Base-by-base conservation (phyloP, 176 grass and related monocot species). In the Aechmea fasciata region DNA sequence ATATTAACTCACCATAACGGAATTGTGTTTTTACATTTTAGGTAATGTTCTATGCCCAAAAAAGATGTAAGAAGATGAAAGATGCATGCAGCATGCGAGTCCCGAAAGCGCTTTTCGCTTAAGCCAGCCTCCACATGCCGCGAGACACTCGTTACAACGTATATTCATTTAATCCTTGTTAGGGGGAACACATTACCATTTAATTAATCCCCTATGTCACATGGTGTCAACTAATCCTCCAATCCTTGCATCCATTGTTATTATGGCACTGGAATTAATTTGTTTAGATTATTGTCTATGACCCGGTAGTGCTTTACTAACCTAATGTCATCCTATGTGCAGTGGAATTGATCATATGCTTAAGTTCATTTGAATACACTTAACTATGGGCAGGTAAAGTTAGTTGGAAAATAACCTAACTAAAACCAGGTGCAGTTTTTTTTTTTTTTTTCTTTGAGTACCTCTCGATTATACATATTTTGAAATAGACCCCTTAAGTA, bases 301-400 rank as follows among this genome's bases (percentile, higher is more conserved):
- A 7, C 64, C 48, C 15, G 20, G 55, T 19, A 59, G n/a, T 17
- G 13, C 55, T 17, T 59, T 59, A 19, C 19, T 59, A 55, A 52
- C 23, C 62, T 64, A 72, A 73, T 68, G 64, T 73, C 69, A 73
- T 77, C 78, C 78, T 77, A 81, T 73, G 78, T 85, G 64, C 69
- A 77, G 73, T 85, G 64, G 69, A 77, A 69, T 77, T 23, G 22
- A 23, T 49, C 71, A 51, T 51, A 49, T 15, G 9, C 3, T 0
- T 26, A 2, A 47, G 55, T 9, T 3, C n/a, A 59, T 19, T 18
- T 59, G 55, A 59, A 59, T 20, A 59, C 55, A 59, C 13, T 59
- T 59, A 15, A 19, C 55, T 59, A 2, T 2, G 15, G 55, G 4
- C 55, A 20, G 55, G 55, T 59, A 59, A 59, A 59, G 55, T 59